Evolutionary conservation across 352 stramenopile species (phyloP).

Genomic region (Phytopythium boreale): DNA sequence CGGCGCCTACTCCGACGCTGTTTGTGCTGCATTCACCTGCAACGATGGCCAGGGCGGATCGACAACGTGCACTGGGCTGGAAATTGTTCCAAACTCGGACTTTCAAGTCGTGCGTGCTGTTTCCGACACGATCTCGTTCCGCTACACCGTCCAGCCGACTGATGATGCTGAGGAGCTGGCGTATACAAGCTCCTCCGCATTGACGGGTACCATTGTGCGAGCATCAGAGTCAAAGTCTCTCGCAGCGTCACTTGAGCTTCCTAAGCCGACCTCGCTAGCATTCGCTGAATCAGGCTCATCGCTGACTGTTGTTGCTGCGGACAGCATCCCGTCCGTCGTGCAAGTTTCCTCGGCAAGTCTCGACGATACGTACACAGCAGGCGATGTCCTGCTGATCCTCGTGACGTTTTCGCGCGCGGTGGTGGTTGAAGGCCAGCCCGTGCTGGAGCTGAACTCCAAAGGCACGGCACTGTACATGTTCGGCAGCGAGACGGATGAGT

Average conservation of each 20-base stretch:
- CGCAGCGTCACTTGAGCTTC: slow-evolving; percentile 25
- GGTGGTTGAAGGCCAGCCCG: slow-evolving; percentile 38
- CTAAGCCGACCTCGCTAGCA: slow-evolving; percentile 13
- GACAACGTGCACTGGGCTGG: slow-evolving; percentile 26
- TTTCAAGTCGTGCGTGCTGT: slow-evolving; percentile 31
- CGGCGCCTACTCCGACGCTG: slow-evolving; percentile 14
- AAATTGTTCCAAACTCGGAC: slow-evolving; percentile 42
- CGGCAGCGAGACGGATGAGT: slow-evolving; percentile 34
- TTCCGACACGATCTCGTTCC: slow-evolving; percentile 49
- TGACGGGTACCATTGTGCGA: slow-evolving; percentile 43
- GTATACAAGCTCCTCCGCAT: slow-evolving; percentile 22
- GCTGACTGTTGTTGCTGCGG: slow-evolving; percentile 31
- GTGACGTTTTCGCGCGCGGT: slow-evolving; percentile 53
- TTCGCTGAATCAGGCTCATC: slow-evolving; percentile 10
- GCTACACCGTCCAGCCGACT: slow-evolving; percentile 41
- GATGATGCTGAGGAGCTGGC: slow-evolving; percentile 28
- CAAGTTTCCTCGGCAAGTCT: slow-evolving; percentile 37
- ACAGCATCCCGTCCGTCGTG: slow-evolving; percentile 31
- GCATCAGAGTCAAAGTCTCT: slow-evolving; percentile 28
- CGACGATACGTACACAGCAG: slow-evolving; percentile 54
- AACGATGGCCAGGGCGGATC: slow-evolving; percentile 28
- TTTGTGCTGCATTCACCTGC: slow-evolving; percentile 52
- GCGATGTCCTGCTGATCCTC: slow-evolving; percentile 57
- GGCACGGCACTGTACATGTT: slow-evolving; percentile 46
- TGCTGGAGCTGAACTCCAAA: slow-evolving; percentile 70